Conservation (phyloP, 2,329 filamentous ascomycete genomes). For the Xylariomycetidae sp. region DNA sequence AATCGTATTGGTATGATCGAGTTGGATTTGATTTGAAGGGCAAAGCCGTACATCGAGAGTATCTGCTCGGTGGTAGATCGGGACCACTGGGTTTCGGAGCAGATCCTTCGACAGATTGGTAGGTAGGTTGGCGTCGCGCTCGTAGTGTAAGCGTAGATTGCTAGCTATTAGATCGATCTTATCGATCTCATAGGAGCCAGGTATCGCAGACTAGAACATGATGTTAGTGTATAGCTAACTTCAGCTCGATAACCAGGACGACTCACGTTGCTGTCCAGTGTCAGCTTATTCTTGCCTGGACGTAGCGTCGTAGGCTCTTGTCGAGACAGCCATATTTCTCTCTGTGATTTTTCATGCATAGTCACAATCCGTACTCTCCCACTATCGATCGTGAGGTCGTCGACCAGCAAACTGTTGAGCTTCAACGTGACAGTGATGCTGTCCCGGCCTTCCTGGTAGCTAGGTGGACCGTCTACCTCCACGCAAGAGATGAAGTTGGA, state of each 20-base stretch:
- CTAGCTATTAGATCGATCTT: slow-evolving; percentile 59
- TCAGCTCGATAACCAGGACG: background rate
- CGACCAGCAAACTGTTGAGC: slow-evolving; percentile 66
- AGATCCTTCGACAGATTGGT: slow-evolving; percentile 35
- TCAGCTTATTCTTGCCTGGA: slow-evolving; percentile 45
- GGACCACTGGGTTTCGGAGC: slow-evolving; percentile 55
- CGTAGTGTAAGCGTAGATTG: slow-evolving; percentile 61
- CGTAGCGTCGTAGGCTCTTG: slow-evolving; percentile 40
- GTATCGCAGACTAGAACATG: slow-evolving; percentile 52
- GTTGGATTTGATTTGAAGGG: slow-evolving; percentile 64
- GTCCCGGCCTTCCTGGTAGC: slow-evolving; percentile 66
- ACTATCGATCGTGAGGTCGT: slow-evolving; percentile 60
- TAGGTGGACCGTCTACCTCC: slow-evolving; percentile 59
- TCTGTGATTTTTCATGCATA: slow-evolving; percentile 46
- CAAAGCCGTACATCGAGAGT: slow-evolving; percentile 63
- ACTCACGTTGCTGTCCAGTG: slow-evolving; percentile 39
- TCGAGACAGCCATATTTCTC: slow-evolving; percentile 62
- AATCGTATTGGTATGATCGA: slow-evolving; percentile 72
- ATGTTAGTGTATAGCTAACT: slow-evolving; percentile 26
- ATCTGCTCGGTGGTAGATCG: slow-evolving; percentile 65
- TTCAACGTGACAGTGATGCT: slow-evolving; percentile 66
- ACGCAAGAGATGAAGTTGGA: slow-evolving; percentile 68
- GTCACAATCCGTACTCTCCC: slow-evolving; percentile 59
- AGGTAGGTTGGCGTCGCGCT: slow-evolving; percentile 49
- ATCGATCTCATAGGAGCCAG: slow-evolving; percentile 71